phyloP scores from a whole-genome alignment of 306 rosid genomes.

The Castanospermum australe region DNA sequence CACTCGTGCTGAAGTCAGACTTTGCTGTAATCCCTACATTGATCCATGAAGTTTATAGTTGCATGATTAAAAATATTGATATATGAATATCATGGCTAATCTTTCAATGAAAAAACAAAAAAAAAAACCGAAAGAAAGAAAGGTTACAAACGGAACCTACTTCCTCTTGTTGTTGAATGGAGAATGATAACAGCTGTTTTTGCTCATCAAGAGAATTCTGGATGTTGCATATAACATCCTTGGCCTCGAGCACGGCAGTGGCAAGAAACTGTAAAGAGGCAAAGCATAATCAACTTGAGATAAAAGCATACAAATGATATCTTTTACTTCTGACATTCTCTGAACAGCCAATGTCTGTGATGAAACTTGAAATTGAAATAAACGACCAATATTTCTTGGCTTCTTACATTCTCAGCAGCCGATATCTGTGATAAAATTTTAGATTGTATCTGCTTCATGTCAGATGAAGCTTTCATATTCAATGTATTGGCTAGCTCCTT shows the following conservation, averaged over 20 bases:
- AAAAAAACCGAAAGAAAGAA: not conserved
- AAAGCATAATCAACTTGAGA: conserved; percentile 14
- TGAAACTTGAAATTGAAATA: not conserved
- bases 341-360: not conserved
- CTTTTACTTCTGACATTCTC: not conserved
- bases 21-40: conserved; percentile 65
- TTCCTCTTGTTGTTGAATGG: conserved; percentile 66
- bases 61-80: conserved; percentile 23
- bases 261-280: conserved; percentile 60
- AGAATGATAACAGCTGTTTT: conserved; percentile 60
- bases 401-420: conserved; percentile 61
- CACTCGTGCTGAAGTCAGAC: conserved; percentile 56
- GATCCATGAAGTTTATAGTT: conserved; percentile 17
- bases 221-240: conserved; percentile 57
- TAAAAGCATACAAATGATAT: not conserved
- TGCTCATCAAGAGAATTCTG: conserved; percentile 73
- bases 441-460: conserved; percentile 64
- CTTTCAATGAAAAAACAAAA: not conserved
- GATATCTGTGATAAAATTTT: conserved; percentile 54
- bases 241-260: conserved; percentile 66
- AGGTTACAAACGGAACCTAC: conserved; percentile 37
- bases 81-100: not conserved
- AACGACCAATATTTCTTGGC: not conserved
- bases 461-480: conserved; percentile 67
- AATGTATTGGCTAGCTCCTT: conserved; percentile 61